Conservation (phyloP, 805 yeast species). For the Sugiyamaella valdiviana region DNA sequence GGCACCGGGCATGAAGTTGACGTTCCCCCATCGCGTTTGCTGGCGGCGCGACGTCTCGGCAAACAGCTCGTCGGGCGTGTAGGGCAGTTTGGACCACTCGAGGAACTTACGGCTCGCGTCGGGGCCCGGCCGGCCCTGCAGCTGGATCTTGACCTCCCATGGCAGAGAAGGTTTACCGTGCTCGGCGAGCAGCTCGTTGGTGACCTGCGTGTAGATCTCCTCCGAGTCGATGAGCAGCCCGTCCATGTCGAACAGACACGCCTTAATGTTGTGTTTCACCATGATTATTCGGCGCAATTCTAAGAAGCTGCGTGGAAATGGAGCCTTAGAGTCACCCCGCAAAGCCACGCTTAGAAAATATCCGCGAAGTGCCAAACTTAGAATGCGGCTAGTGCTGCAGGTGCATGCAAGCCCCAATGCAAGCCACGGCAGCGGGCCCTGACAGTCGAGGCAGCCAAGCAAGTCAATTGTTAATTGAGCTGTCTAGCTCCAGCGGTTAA, state of each 20-base stretch:
- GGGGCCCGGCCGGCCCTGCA: conserved; percentile 90
- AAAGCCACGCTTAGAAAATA: no score
- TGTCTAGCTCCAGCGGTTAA: no score
- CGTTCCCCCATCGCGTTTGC: conserved; percentile 51
- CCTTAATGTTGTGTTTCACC: conserved; percentile 36
- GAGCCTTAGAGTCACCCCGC: no score
- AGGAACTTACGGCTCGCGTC: conserved; percentile 62
- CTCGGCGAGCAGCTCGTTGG: conserved; percentile 56
- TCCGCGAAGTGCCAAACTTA: no score
- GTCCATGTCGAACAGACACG: conserved; percentile 85
- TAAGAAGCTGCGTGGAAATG: no score
- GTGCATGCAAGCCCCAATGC: no score
- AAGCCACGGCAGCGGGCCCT: no score
- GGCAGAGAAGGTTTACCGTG: conserved; percentile 72
- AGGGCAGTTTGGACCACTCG: conserved; percentile 60
- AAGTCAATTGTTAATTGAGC: no score
- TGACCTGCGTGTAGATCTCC: conserved; percentile 77
- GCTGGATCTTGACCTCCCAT: conserved; percentile 81
- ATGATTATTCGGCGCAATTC: neutral
- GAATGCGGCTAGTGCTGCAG: no score
- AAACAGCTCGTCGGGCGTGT: conserved; percentile 59
- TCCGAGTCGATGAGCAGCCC: conserved; percentile 91
- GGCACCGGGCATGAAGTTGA: conserved; percentile 80
- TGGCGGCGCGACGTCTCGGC: conserved; percentile 49
- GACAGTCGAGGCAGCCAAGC: no score